Evolutionary conservation across 352 stramenopile genomes (phyloP).

Genomic region (Salisapilia sapeloensis): DNA sequence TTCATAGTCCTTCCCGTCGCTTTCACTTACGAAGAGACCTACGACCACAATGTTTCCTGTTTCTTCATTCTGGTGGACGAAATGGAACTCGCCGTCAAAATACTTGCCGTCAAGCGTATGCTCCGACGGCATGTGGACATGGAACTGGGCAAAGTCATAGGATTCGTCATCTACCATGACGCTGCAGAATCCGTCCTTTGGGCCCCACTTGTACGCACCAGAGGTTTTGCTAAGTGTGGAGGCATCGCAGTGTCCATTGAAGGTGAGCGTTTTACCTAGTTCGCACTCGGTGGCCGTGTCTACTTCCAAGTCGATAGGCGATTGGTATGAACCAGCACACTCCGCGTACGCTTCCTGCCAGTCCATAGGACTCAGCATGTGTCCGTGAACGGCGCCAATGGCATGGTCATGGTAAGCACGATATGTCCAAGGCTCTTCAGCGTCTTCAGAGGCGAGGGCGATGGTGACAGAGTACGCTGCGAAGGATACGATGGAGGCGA

Average conservation of each 20-base stretch:
- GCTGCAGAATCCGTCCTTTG: neutral
- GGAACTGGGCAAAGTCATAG: constrained; percentile 43
- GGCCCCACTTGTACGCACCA: too few species aligned
- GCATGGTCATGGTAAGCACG: neutral
- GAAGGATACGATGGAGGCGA: too few species aligned
- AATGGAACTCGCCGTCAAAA: constrained; percentile 34
- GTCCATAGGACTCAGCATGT: neutral
- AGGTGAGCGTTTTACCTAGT: too few species aligned
- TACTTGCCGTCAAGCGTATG: constrained; percentile 31
- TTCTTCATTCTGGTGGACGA: constrained; percentile 25
- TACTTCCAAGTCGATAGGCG: neutral
- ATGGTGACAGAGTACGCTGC: too few species aligned
- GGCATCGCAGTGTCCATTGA: too few species aligned
- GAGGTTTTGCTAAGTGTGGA: too few species aligned
- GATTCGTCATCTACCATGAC: constrained; percentile 10
- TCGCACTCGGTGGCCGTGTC: neutral
- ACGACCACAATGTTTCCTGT: constrained; percentile 10
- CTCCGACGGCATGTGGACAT: constrained; percentile 35
- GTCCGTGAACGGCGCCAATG: neutral
- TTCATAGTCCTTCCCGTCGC: too few species aligned
- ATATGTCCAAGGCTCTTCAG: too few species aligned
- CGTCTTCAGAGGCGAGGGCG: too few species aligned
- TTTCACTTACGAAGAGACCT: too few species aligned
- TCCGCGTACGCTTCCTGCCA: neutral
- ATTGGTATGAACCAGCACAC: neutral